Evolutionary conservation across 2,329 filamentous ascomycete species (phyloP).

Genomic region (Alternaria ethzedia): DNA sequence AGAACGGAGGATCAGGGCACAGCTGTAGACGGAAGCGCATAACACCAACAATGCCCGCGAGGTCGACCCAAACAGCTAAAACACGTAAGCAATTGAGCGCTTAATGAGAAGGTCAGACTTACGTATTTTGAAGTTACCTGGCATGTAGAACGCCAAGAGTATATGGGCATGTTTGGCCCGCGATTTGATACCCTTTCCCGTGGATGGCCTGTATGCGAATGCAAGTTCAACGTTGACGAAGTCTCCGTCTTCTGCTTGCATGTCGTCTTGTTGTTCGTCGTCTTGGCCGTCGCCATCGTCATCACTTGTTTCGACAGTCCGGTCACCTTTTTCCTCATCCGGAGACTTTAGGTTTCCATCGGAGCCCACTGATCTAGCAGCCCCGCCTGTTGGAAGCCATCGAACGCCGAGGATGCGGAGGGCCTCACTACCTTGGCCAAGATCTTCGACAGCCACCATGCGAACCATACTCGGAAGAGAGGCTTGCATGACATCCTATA

Average conservation of each 20-base stretch:
- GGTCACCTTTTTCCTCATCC: conserved; percentile 57
- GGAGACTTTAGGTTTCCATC: conserved; percentile 63
- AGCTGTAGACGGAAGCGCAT: conserved; percentile 73
- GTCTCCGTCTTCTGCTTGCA: conserved; percentile 78
- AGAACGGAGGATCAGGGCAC: conserved; percentile 77
- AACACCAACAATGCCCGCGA: conserved; percentile 74
- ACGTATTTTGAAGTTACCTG: conserved; percentile 60
- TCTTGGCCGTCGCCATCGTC: conserved; percentile 50
- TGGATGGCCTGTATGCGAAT: conserved; percentile 73
- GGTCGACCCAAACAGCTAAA: conserved; percentile 74
- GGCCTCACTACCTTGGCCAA: conserved; percentile 76
- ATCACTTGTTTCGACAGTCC: conserved; percentile 56
- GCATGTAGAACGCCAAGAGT: conserved; percentile 74
- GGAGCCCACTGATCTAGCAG: conserved; percentile 64
- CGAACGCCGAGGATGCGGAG: conserved; percentile 73
- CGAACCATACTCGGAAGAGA: conserved; percentile 71
- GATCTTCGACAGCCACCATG: conserved; percentile 77
- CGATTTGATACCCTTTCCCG: conserved; percentile 64
- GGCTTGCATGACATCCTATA: conserved; percentile 76
- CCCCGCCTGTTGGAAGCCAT: conserved; percentile 75
- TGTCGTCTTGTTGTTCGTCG: conserved; percentile 47
- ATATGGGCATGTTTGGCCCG: conserved; percentile 77
- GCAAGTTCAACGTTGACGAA: conserved; percentile 79
- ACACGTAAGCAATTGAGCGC: conserved; percentile 18
- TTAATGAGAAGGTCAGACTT: conserved; percentile 23